Evolutionary conservation across 202 grass and related monocot genomes (phyloP).

Genomic region (Cymbopogon flexuosus): DNA sequence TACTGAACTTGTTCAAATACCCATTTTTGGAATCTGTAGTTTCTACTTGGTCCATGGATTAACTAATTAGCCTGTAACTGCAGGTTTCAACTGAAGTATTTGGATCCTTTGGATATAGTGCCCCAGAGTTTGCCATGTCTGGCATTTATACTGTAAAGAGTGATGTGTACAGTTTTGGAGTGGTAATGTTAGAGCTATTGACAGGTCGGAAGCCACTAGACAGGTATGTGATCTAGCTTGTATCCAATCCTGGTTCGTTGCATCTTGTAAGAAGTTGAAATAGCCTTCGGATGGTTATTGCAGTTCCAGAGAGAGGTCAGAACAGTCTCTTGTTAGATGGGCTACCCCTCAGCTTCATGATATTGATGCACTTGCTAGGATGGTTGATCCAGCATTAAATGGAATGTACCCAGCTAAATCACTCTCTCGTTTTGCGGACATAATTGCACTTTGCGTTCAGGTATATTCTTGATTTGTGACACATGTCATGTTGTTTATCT

Average conservation of each 20-base stretch:
- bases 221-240: constrained; percentile 47
- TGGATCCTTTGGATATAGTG: constrained; percentile 96
- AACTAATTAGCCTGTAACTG: constrained; percentile 1
- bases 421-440: constrained; percentile 87
- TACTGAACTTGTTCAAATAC: not conserved
- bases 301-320: constrained; percentile 86
- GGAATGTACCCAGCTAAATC: constrained; percentile 99
- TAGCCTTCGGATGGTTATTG: constrained; percentile 13
- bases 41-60: not conserved
- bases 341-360: constrained; percentile 97
- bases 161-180: constrained; percentile 98
- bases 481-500: constrained; percentile 18
- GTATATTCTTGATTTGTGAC: constrained; percentile 37
- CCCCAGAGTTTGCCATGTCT: constrained; percentile 97
- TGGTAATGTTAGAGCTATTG: constrained; percentile 97
- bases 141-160: constrained; percentile 95
- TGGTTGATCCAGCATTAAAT: constrained; percentile 93
- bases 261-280: constrained; percentile 15
- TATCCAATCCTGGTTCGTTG: not conserved
- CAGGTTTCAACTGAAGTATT: constrained; percentile 83
- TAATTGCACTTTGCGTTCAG: constrained; percentile 95
- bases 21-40: not conserved
- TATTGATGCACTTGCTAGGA: constrained; percentile 89
- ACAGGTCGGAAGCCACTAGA: constrained; percentile 90
- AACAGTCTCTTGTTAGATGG: constrained; percentile 97